phyloP scores from a whole-genome alignment of 78 protist species.

The slime mould (Dictyostelium discoideum) region DNA sequence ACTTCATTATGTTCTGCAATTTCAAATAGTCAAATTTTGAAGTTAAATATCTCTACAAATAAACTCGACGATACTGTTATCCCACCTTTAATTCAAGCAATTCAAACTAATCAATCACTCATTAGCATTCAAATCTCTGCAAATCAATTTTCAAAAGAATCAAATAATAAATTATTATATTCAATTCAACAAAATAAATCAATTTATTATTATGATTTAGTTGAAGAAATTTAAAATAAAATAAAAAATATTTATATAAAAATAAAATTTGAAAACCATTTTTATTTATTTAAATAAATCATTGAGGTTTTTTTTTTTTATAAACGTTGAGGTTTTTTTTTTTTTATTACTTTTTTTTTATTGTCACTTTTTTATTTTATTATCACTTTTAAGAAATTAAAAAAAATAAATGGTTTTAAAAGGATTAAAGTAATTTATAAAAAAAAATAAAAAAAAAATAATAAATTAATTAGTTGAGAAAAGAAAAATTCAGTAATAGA shows the following conservation, averaged over 20 bases:
- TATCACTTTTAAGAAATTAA: too few relatives aligned
- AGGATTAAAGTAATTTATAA: too few relatives aligned
- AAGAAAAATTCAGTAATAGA: too few relatives aligned
- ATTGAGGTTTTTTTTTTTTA: too few relatives aligned
- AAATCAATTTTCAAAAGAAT: slow-evolving; percentile 53
- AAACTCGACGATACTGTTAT: slow-evolving; percentile 49
- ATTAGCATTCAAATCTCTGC: slow-evolving; percentile 54
- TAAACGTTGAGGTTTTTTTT: too few relatives aligned
- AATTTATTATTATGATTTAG: slow-evolving; percentile 63
- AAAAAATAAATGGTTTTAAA: too few relatives aligned
- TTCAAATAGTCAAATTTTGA: neutral
- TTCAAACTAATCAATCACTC: slow-evolving; percentile 7
- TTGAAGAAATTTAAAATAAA: slow-evolving; percentile 38
- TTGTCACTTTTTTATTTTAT: too few relatives aligned
- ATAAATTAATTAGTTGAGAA: too few relatives aligned
- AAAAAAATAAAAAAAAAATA: too few relatives aligned
- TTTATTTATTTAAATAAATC: too few relatives aligned
- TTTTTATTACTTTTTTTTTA: too few relatives aligned
- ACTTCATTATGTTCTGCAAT: neutral
- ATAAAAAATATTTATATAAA: neutral
- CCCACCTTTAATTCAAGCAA: neutral
- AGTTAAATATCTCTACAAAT: slow-evolving; percentile 40
- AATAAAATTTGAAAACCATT: neutral
- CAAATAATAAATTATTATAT: slow-evolving; percentile 42
- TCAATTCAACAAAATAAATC: slow-evolving; percentile 57